Evolutionary conservation across 352 stramenopile species (phyloP).

Genomic region (Pythium diclinum): DNA sequence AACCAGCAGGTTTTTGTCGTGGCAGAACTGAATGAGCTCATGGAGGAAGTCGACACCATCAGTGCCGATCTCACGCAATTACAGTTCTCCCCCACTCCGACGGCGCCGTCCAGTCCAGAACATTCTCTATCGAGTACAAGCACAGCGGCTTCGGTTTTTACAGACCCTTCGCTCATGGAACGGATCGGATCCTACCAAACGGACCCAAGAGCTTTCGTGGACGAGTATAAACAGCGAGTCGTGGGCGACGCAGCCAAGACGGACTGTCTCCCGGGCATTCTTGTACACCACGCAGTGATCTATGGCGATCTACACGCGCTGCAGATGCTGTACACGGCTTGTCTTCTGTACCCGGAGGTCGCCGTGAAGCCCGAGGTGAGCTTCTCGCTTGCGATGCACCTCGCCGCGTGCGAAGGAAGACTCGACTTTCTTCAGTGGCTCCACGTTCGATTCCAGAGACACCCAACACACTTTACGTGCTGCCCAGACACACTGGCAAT

Average conservation of each 20-base stretch:
- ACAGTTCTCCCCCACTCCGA: neutral
- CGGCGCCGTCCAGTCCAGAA: neutral
- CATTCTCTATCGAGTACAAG: neutral
- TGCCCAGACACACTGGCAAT: slow-evolving; percentile 17
- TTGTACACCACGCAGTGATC: slow-evolving; percentile 6
- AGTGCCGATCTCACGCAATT: neutral
- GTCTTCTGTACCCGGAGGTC: neutral
- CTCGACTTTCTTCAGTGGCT: slow-evolving; percentile 14
- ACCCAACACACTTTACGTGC: neutral
- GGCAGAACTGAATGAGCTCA: neutral
- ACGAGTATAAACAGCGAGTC: neutral
- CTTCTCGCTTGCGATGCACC: slow-evolving; percentile 5
- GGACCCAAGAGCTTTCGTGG: neutral
- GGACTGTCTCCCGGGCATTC: neutral
- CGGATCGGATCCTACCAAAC: neutral
- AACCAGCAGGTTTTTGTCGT: neutral
- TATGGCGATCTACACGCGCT: slow-evolving; percentile 2
- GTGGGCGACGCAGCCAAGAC: neutral
- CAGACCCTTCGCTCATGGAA: slow-evolving; percentile 3
- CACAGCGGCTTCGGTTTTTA: neutral
- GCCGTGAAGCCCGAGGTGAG: neutral
- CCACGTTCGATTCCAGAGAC: neutral
- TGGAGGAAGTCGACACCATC: neutral
- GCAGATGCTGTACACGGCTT: neutral
- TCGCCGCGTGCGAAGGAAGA: slow-evolving; percentile 12